Conservation (phyloP, 2,329 filamentous ascomycete species). For the Colletotrichum orbiculare region DNA sequence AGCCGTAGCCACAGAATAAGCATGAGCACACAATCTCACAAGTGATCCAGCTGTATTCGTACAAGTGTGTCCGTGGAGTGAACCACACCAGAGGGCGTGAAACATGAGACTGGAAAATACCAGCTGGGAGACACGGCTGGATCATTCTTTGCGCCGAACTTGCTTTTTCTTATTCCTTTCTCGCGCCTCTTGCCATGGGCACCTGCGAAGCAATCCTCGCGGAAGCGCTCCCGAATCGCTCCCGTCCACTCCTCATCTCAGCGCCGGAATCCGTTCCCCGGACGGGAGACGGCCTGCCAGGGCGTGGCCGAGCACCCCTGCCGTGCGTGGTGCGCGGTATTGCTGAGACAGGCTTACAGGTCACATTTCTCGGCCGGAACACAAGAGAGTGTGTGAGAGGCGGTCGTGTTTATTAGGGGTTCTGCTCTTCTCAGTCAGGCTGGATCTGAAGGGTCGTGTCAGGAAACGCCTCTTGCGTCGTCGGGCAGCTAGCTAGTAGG, state of each 20-base stretch:
- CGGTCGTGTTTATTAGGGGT: neutral
- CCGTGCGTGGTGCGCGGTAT: neutral
- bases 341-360: neutral
- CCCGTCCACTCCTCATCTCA: conserved; percentile 2
- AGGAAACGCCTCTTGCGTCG: conserved; percentile 33
- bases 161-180: neutral
- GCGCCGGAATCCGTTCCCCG: conserved; percentile 22
- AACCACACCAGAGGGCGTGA: conserved; percentile 12
- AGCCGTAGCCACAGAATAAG: conserved; percentile 29
- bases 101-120: conserved; percentile 1
- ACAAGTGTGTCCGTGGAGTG: no score
- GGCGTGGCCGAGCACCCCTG: conserved; percentile 22
- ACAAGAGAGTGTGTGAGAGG: no score
- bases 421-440: conserved; percentile 3
- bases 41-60: neutral
- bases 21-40: conserved; percentile 34
- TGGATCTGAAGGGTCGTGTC: conserved; percentile 14
- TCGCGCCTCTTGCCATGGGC: no score
- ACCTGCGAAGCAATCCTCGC: neutral
- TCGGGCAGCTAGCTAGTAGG: conserved; percentile 11
- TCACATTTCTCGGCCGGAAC: neutral
- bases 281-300: conserved; percentile 28
- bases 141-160: neutral
- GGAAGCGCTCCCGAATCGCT: conserved; percentile 9
- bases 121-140: neutral